Evolutionary conservation across 1,284 basidiomycete genomes (phyloP), one percentile per base, ranked within the genome.

Genomic region (Ustanciosporium gigantosporum): DNA sequence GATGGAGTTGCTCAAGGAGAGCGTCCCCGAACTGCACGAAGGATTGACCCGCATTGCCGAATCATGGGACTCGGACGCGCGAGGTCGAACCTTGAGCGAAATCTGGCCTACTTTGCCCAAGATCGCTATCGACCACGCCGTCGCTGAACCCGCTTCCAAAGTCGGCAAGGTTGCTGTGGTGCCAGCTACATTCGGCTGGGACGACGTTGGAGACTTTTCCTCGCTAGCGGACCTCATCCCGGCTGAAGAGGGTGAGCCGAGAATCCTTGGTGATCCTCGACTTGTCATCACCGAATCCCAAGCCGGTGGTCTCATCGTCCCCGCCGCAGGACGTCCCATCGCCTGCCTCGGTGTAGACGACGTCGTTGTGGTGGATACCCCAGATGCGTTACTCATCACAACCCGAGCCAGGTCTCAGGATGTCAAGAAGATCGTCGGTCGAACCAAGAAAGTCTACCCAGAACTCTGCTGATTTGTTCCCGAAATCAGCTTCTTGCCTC

Each of bases 111-210:
- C 39, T 21, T 55, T 77, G 24, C 66, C 71, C 41, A 77, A 77
- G 67, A 77, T 77, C 31, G 76, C 76, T 11, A 77, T 77, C 34
- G 76, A 77, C 46, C 76, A 77, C 37, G 76, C 76, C 16, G 74
- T 77, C 2, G 76, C 76, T 11, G 76, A 77, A 52, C 76, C 76
- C 2, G 76, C 76, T 9, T 68, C 71, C 27, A 70, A 65, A 37
- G 57, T 64, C 9, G 76, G 76, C 31, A 66, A 72, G 40, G 76
- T 77, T 13, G 76, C 76, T 2, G 76, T 77, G 9, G 62, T 77
- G 1, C 76, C 76, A 0, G 76, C 76, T 24, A 77, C 76, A 2
- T 77, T 77, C 24, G 76, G 76, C 52, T 77, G 76, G 76, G 76
- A 77, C 39, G 76, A 77, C 31, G 76, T 77, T 14, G 76, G 76